Conservation (phyloP, 2,329 filamentous ascomycete genomes). For the Pseudocercospora pini-densiflorae region DNA sequence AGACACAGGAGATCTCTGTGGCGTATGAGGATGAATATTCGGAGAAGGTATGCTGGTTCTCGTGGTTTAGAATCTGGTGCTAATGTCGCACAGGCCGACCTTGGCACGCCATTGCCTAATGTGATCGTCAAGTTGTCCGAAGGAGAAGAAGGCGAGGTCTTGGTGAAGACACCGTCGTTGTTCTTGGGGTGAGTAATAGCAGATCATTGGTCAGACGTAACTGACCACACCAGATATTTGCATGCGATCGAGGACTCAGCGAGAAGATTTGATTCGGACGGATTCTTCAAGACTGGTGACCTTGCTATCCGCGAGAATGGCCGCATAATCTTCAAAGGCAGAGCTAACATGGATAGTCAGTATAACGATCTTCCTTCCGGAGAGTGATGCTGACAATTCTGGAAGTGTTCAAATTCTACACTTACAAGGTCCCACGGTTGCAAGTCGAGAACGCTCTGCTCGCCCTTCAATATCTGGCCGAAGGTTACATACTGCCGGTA, state of each 20-base stretch:
- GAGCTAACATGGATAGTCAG: slow-evolving; percentile 12
- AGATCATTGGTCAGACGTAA: neutral
- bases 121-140: slow-evolving; percentile 7
- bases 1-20: slow-evolving; percentile 8
- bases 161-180: slow-evolving; percentile 7
- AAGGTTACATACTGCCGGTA: slow-evolving; percentile 8
- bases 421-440: slow-evolving; percentile 9
- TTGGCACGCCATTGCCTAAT: neutral
- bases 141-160: neutral
- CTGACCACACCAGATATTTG: neutral
- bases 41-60: neutral
- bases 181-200: neutral
- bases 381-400: neutral
- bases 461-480: neutral
- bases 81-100: neutral
- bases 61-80: neutral
- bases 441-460: slow-evolving; percentile 8
- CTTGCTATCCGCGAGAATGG: slow-evolving; percentile 5
- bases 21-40: slow-evolving; percentile 7
- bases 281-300: slow-evolving; percentile 8
- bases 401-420: slow-evolving; percentile 13
- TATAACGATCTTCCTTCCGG: neutral
- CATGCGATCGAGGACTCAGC: slow-evolving; percentile 2
- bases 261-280: slow-evolving; percentile 7
- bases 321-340: slow-evolving; percentile 4